Conservation (phyloP, 176 grass and related monocot genomes). For the Aegilops bicornis region DNA sequence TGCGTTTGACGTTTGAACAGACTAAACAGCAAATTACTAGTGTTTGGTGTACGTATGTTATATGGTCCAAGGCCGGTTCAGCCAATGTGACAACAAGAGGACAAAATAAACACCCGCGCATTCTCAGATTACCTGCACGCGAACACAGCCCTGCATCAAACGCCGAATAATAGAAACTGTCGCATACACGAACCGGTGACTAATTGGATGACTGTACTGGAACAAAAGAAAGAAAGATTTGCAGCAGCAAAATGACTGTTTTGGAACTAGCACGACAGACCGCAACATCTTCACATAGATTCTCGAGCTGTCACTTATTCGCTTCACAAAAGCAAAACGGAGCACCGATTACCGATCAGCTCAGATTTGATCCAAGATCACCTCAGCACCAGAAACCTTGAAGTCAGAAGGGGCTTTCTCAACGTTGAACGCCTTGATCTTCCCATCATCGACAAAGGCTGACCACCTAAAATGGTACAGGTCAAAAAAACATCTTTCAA, state of each 20-base stretch:
- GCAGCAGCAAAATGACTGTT: background rate
- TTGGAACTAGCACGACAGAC: background rate
- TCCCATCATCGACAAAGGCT: conserved; percentile 80
- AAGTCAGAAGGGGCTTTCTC: conserved; percentile 86
- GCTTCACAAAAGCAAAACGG: background rate
- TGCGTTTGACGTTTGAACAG: background rate
- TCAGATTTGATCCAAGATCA: conserved; percentile 89
- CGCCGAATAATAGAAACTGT: background rate
- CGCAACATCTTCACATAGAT: background rate
- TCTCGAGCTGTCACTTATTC: conserved; percentile 22
- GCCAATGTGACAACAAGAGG: background rate
- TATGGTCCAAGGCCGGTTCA: background rate
- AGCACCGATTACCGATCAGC: background rate
- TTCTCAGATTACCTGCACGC: background rate
- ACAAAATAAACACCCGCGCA: background rate
- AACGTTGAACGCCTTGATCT: conserved; percentile 85
- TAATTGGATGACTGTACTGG: background rate
- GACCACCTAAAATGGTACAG: conserved; percentile 66
- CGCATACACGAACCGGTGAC: background rate
- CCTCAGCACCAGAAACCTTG: conserved; percentile 81
- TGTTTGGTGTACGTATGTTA: background rate
- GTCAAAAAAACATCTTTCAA: background rate
- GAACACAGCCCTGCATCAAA: background rate
- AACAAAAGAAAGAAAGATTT: background rate
- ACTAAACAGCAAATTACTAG: background rate